phyloP scores from a whole-genome alignment of 148 eudicot species.

The Vaccinium corymbosum region DNA sequence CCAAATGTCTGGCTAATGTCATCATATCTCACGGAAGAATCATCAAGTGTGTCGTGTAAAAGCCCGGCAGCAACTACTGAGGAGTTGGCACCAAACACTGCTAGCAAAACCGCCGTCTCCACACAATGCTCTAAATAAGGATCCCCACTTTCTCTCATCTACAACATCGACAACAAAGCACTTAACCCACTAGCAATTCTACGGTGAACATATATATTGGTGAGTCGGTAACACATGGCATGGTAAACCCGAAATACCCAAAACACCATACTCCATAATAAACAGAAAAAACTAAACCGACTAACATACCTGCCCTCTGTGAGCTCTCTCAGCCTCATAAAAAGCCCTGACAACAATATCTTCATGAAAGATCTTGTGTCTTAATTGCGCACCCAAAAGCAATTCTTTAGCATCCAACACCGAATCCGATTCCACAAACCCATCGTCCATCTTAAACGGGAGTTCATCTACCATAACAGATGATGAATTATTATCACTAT shows the following conservation, averaged over 20 bases:
- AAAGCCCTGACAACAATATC: conserved; percentile 79
- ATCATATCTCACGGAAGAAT: conserved; percentile 65
- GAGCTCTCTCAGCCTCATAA: conserved; percentile 92
- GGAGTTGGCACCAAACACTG: conserved; percentile 74
- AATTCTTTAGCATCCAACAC: conserved; percentile 47
- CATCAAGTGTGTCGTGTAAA: conserved; percentile 89
- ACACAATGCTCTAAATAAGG: conserved; percentile 91
- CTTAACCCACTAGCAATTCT: neutral
- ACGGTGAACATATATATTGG: no score
- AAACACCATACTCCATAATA: neutral
- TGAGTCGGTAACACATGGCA: no score
- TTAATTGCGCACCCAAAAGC: conserved; percentile 63
- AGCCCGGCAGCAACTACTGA: conserved; percentile 95
- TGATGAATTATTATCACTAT: conserved; percentile 26
- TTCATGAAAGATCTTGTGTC: conserved; percentile 60
- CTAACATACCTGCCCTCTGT: conserved; percentile 77
- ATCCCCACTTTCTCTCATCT: conserved; percentile 91
- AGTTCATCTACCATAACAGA: conserved; percentile 43
- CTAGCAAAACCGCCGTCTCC: conserved; percentile 84
- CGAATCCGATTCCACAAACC: conserved; percentile 21
- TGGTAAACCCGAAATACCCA: neutral
- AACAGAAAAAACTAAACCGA: neutral
- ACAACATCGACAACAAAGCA: conserved; percentile 23
- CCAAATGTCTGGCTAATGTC: conserved; percentile 58
- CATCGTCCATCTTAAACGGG: conserved; percentile 74